Conservation (phyloP, 2,329 filamentous ascomycete species). For the Cladosporium phlei region DNA sequence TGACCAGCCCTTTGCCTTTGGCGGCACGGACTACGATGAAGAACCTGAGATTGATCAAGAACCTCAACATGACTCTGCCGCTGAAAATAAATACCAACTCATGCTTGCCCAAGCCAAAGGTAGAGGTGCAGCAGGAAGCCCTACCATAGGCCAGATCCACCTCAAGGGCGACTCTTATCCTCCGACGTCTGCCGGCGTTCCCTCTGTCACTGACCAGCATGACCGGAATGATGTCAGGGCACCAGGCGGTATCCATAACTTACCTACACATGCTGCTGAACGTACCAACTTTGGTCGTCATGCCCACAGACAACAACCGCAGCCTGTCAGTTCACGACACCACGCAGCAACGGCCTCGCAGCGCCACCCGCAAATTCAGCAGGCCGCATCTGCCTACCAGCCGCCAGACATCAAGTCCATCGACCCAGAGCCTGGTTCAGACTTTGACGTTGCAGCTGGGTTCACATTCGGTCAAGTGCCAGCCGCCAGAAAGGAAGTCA, state of each 20-base stretch:
- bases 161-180: conserved; percentile 21
- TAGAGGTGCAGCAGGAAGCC: not conserved
- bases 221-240: not conserved
- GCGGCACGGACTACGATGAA: conserved; percentile 2
- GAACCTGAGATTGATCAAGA: not conserved
- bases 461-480: not conserved
- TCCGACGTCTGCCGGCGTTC: conserved; percentile 15
- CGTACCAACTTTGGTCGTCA: not conserved
- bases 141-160: conserved; percentile 8
- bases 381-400: not conserved
- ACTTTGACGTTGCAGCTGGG: not conserved
- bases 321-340: not conserved
- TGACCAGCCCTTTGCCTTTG: not conserved
- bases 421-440: not conserved
- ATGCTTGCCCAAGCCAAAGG: not conserved
- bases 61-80: not conserved
- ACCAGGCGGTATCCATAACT: not conserved
- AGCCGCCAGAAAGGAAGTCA: not conserved
- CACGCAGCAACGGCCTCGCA: not conserved
- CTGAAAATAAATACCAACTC: not conserved
- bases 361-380: not conserved
- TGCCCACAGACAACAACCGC: not conserved
- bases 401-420: not conserved
- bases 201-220: conserved; percentile 1
- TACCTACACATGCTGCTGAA: not conserved